phyloP scores from a whole-genome alignment of 208 protist species.

The Wallacemonas collosoma region DNA sequence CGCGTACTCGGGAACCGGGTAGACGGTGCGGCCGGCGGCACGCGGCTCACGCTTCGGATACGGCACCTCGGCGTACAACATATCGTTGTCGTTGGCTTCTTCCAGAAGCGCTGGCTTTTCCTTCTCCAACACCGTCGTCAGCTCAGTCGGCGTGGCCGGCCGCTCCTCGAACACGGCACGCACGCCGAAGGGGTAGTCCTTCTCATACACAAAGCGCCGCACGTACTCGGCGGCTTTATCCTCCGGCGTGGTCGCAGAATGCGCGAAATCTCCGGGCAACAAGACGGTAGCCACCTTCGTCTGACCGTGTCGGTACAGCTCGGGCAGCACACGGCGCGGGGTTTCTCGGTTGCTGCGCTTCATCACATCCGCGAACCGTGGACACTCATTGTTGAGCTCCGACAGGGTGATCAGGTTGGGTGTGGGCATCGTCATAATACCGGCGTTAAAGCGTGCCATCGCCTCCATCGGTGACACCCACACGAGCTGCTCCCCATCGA shows the following conservation, averaged over 20 bases:
- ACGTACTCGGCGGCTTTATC: slow-evolving; percentile 64
- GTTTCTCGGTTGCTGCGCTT: slow-evolving; percentile 49
- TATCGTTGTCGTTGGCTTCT: slow-evolving; percentile 82
- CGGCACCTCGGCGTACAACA: slow-evolving; percentile 72
- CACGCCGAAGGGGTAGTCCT: slow-evolving; percentile 86
- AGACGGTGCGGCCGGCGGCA: slow-evolving; percentile 38
- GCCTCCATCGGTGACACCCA: slow-evolving; percentile 92
- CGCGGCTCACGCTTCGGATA: slow-evolving; percentile 54
- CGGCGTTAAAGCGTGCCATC: slow-evolving; percentile 88
- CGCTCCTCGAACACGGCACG: slow-evolving; percentile 86
- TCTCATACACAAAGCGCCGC: slow-evolving; percentile 83
- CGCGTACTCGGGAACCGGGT: slow-evolving; percentile 61
- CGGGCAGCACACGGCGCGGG: slow-evolving; percentile 52
- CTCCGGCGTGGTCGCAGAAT: slow-evolving; percentile 67
- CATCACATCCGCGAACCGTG: slow-evolving; percentile 73
- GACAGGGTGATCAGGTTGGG: slow-evolving; percentile 80
- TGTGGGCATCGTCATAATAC: slow-evolving; percentile 91
- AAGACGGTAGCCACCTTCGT: slow-evolving; percentile 79
- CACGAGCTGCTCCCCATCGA: slow-evolving; percentile 70
- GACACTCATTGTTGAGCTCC: slow-evolving; percentile 86
- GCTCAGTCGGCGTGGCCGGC: slow-evolving; percentile 53
- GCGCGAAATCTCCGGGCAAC: slow-evolving; percentile 77
- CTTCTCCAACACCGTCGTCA: slow-evolving; percentile 34
- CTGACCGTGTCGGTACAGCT: slow-evolving; percentile 73
- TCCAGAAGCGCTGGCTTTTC: slow-evolving; percentile 73